These are phyloP conservation scores for Mycogone perniciosa DNA, from an alignment of 2,329 filamentous ascomycete species.

Conservation along the genomic window DNA sequence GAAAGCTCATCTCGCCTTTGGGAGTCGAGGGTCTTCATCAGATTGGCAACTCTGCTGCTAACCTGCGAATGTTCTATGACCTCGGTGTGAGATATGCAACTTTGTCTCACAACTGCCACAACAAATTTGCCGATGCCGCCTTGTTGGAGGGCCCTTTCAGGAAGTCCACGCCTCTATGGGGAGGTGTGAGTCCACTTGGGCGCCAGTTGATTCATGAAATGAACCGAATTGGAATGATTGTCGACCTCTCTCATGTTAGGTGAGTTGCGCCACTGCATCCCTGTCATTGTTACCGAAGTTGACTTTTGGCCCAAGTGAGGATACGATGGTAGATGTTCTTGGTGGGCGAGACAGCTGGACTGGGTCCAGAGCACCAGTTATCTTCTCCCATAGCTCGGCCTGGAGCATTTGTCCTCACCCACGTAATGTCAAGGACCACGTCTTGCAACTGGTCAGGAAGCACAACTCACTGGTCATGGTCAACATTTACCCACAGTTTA, in stretches of 20 bases:
- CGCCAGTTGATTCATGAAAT: slow-evolving; percentile 71
- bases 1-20: slow-evolving; percentile 68
- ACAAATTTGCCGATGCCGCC: slow-evolving; percentile 80
- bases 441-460: slow-evolving; percentile 68
- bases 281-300: neutral
- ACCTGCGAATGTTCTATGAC: slow-evolving; percentile 66
- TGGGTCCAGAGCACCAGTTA: slow-evolving; percentile 73
- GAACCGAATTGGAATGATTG: slow-evolving; percentile 92
- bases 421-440: slow-evolving; percentile 81
- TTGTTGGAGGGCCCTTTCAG: slow-evolving; percentile 49
- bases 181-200: slow-evolving; percentile 67
- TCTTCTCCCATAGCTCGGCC: slow-evolving; percentile 84
- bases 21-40: slow-evolving; percentile 88
- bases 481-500: slow-evolving; percentile 78
- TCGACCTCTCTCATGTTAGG: slow-evolving; percentile 72
- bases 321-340: slow-evolving; percentile 82
- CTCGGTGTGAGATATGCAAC: slow-evolving; percentile 84
- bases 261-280: slow-evolving; percentile 13
- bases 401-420: slow-evolving; percentile 79
- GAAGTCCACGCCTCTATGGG: slow-evolving; percentile 54
- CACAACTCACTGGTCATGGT: slow-evolving; percentile 80
- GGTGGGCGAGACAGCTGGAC: slow-evolving; percentile 56
- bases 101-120: slow-evolving; percentile 90
- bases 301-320: slow-evolving; percentile 41
- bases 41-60: slow-evolving; percentile 77